phyloP scores from a whole-genome alignment of 2,329 filamentous ascomycete species.

The Fusarium sp. region DNA sequence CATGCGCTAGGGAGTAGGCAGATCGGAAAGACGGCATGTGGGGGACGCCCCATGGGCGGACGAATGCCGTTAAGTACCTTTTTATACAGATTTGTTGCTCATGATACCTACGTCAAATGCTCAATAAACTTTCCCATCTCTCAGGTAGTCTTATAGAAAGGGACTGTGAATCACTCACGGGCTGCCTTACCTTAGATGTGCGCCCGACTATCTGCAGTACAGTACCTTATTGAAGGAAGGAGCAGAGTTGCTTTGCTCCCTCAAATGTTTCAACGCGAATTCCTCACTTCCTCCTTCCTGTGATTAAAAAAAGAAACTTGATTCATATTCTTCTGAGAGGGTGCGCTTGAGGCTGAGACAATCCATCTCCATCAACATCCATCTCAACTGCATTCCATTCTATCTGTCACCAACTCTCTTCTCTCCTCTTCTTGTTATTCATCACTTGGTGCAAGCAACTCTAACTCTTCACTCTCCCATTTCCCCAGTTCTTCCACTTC shows the following conservation, averaged over 20 bases:
- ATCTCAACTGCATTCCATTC: background rate
- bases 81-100: background rate
- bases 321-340: background rate
- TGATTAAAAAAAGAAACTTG: slow-evolving; percentile 28
- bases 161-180: background rate
- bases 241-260: background rate
- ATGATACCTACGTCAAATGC: background rate
- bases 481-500: background rate
- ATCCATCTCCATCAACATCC: slow-evolving; percentile 1
- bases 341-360: slow-evolving; percentile 7
- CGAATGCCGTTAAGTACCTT: slow-evolving; percentile 8
- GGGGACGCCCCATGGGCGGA: slow-evolving; percentile 3
- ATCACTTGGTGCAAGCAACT: background rate
- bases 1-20: slow-evolving; percentile 9
- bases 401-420: slow-evolving; percentile 1
- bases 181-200: background rate
- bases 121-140: background rate
- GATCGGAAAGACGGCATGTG: slow-evolving; percentile 38
- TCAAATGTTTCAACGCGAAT: slow-evolving; percentile 12
- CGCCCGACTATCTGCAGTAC: background rate
- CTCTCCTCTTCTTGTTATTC: background rate
- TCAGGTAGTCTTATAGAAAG: background rate
- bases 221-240: background rate
- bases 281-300: slow-evolving; percentile 9
- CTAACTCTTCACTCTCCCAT: background rate